Evolutionary conservation across 768 basidiomycete genomes (phyloP).

Genomic region (Lactifluus pinguis): DNA sequence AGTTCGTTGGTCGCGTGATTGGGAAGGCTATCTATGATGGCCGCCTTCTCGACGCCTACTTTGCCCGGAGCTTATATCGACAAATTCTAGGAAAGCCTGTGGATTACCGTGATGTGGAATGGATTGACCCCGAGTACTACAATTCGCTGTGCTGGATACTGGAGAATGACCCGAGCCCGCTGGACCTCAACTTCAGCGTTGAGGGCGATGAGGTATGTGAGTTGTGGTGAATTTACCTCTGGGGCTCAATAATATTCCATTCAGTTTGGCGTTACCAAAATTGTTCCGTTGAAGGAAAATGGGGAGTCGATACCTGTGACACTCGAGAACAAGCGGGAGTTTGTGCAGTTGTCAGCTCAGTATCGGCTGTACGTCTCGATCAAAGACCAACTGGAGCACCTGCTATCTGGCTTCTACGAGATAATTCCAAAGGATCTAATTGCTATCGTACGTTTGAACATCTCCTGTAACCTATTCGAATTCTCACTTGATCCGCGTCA

Average conservation of each 20-base stretch:
- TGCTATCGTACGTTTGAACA: constrained; percentile 58
- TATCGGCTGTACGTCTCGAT: constrained; percentile 91
- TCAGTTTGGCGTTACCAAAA: constrained; percentile 85
- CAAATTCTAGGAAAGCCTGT: constrained; percentile 91
- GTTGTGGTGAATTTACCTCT: background rate
- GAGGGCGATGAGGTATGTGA: constrained; percentile 83
- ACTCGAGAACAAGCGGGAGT: constrained; percentile 94
- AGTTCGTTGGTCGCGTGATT: constrained; percentile 95
- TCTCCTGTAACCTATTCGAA: constrained; percentile 11
- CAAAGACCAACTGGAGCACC: constrained; percentile 88
- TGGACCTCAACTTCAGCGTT: constrained; percentile 90
- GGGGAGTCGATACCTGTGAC: constrained; percentile 85
- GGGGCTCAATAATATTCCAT: constrained; percentile 2
- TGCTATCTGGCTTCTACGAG: constrained; percentile 90
- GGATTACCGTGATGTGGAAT: constrained; percentile 93
- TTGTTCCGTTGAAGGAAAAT: constrained; percentile 77
- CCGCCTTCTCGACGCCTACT: constrained; percentile 93
- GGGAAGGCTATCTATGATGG: constrained; percentile 98
- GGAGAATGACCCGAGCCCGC: constrained; percentile 82
- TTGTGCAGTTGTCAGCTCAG: constrained; percentile 90
- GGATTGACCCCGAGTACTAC: constrained; percentile 98
- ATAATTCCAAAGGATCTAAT: constrained; percentile 96
- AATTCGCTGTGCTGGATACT: constrained; percentile 97
- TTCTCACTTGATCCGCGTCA: constrained; percentile 26
- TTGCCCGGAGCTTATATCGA: constrained; percentile 92